Percentiles rank a stretch among this genome's conserved stretches.
These are phyloP conservation scores for Chytriomyces hyalinus DNA, from an alignment of 192 early-diverging fungal species.

Conservation along the genomic window DNA sequence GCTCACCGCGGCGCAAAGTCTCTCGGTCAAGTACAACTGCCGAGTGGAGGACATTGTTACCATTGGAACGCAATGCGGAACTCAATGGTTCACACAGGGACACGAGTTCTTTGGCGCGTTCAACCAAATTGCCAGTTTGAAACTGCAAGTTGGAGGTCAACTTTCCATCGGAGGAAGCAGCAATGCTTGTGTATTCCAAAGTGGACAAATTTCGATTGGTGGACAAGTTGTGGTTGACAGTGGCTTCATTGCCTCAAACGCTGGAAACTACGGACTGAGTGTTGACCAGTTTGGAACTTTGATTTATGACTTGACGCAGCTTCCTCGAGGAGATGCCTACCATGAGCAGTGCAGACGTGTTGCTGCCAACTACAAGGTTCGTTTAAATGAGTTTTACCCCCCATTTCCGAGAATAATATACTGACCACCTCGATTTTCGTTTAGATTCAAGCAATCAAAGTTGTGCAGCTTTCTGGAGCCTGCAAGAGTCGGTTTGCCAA, in stretches of 20 bases:
- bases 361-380: not conserved
- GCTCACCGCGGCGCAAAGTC: not conserved
- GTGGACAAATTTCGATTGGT: not conserved
- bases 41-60: not conserved
- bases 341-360: not conserved
- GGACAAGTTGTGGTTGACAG: not conserved
- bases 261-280: not conserved
- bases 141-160: not conserved
- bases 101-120: not conserved
- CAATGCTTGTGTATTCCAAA: not conserved
- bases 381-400: too few species aligned
- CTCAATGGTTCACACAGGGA: not conserved
- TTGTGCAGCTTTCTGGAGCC: not conserved
- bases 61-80: not conserved
- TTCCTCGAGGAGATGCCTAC: not conserved
- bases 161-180: not conserved
- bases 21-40: not conserved
- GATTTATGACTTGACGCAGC: not conserved
- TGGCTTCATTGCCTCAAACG: not conserved
- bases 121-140: not conserved
- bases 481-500: not conserved
- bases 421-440: too few species aligned
- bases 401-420: too few species aligned
- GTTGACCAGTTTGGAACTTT: not conserved
- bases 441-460: not conserved